Percentiles rank a stretch among this genome's conserved stretches.
Evolutionary conservation across 495 filamentous ascomycete species (phyloP).

Genomic region (Haplographium delicatum): DNA sequence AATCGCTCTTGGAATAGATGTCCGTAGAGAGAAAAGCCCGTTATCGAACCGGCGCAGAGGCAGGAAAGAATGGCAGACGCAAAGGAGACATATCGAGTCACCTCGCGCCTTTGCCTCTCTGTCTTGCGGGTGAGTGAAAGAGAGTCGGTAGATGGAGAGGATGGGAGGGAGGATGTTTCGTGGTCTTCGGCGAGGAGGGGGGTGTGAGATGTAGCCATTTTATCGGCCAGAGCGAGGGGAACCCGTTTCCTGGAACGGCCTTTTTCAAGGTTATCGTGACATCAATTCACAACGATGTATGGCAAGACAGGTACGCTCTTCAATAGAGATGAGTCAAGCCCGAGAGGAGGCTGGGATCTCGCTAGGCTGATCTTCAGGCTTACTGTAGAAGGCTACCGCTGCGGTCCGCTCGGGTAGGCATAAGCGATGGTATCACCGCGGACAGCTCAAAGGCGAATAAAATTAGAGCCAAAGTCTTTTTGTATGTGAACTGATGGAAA

Average conservation of each 20-base stretch:
- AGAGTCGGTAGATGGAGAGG: constrained; percentile 10
- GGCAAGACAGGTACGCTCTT: too few species aligned
- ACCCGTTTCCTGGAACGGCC: not conserved
- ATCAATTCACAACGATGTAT: too few species aligned
- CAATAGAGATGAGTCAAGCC: too few species aligned
- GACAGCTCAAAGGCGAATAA: too few species aligned
- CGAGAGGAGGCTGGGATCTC: too few species aligned
- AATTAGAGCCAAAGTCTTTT: too few species aligned
- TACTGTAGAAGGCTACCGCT: too few species aligned
- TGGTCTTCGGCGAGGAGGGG: constrained; percentile 18
- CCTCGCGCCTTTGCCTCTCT: constrained; percentile 6
- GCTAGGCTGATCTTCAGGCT: too few species aligned
- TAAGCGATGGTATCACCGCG: too few species aligned
- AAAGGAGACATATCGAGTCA: constrained; percentile 24
- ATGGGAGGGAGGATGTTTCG: constrained; percentile 4
- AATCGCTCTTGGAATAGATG: constrained; percentile 79
- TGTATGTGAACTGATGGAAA: too few species aligned
- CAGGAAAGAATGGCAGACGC: constrained; percentile 30
- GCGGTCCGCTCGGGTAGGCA: too few species aligned
- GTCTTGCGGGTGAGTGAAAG: constrained; percentile 5
- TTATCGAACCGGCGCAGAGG: constrained; percentile 78
- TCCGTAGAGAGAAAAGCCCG: constrained; percentile 86
- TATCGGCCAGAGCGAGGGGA: not conserved
- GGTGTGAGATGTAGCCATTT: constrained; percentile 20
- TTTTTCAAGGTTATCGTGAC: not conserved